Conservation (phyloP, 805 yeast genomes). For the Cyberlindnera veronae region DNA sequence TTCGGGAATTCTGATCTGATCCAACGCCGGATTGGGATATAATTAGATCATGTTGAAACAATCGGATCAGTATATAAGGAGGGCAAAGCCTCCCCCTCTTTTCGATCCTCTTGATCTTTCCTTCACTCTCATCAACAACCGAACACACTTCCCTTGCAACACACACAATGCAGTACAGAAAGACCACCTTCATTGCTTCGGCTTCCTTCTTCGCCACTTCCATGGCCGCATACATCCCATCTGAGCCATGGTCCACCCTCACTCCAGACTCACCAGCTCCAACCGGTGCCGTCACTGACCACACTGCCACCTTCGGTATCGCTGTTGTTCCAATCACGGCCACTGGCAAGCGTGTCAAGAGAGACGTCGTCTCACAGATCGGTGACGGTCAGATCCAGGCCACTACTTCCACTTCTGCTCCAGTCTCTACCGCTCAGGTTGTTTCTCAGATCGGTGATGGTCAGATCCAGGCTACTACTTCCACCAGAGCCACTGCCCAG, state of each 20-base stretch:
- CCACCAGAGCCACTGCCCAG: conserved; percentile 29
- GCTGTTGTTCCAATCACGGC: conserved; percentile 36
- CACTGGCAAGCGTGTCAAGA: conserved; percentile 33
- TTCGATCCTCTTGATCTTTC: neutral
- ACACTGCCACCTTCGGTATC: conserved; percentile 39
- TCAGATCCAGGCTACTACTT: conserved; percentile 31
- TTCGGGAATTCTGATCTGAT: conserved; percentile 13
- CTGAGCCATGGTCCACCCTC: conserved; percentile 45
- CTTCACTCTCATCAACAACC: neutral
- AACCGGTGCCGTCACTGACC: conserved; percentile 35
- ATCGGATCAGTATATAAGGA: conserved; percentile 5
- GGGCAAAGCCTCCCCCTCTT: neutral
- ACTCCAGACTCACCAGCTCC: conserved; percentile 37
- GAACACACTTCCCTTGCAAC: conserved; percentile 1
- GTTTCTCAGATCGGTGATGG: conserved; percentile 45
- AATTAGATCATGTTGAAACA: neutral
- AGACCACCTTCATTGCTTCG: conserved; percentile 32
- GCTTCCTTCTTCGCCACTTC: conserved; percentile 46
- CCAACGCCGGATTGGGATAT: conserved; percentile 1
- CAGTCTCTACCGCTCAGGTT: conserved; percentile 29
- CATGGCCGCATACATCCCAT: conserved; percentile 61
- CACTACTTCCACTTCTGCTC: conserved; percentile 36
- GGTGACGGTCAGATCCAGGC: conserved; percentile 63
- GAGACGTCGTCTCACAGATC: conserved; percentile 50
- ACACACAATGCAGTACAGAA: conserved; percentile 39